A percentile compares a stretch with the other conserved stretches of the same genome.
These are phyloP conservation scores for Leccinum truebloodii DNA, from an alignment of 768 basidiomycete genomes.

Conservation along the genomic window DNA sequence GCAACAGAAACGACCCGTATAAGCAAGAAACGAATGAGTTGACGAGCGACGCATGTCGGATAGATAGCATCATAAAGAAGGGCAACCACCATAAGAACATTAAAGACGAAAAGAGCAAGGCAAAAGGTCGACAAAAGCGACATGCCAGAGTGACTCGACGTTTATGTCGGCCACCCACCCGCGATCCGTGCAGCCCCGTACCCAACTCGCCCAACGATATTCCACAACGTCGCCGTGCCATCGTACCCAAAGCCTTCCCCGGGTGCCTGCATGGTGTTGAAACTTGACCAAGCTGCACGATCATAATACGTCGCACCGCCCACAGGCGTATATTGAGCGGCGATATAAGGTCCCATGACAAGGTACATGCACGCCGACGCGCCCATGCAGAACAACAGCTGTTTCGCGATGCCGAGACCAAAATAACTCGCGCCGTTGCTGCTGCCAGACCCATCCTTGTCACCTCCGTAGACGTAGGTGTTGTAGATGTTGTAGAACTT, in stretches of 20 bases:
- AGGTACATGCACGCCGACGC: slow-evolving; percentile 63
- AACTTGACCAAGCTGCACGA: slow-evolving; percentile 75
- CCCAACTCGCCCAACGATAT: slow-evolving; percentile 66
- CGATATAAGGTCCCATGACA: slow-evolving; percentile 57
- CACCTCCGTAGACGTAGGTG: slow-evolving; percentile 56
- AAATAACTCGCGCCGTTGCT: slow-evolving; percentile 24
- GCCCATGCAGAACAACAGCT: slow-evolving; percentile 59
- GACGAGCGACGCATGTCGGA: slow-evolving; percentile 4
- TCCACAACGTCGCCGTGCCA: slow-evolving; percentile 65
- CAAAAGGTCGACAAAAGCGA: background rate
- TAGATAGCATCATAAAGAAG: slow-evolving; percentile 22
- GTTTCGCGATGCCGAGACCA: slow-evolving; percentile 40
- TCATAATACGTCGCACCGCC: slow-evolving; percentile 78
- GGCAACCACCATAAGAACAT: slow-evolving; percentile 20
- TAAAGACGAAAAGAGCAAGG: slow-evolving; percentile 12
- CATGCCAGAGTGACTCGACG: background rate
- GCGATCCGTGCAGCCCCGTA: slow-evolving; percentile 76
- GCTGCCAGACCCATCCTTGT: slow-evolving; percentile 37
- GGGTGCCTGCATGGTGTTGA: slow-evolving; percentile 67
- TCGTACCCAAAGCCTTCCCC: slow-evolving; percentile 72
- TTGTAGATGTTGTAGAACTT: slow-evolving; percentile 89
- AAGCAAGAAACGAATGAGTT: slow-evolving; percentile 11
- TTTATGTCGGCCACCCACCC: slow-evolving; percentile 76
- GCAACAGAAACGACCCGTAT: slow-evolving; percentile 3
- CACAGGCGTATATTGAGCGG: slow-evolving; percentile 54